Percentiles rank a stretch among this genome's conserved stretches.
phyloP scores from a whole-genome alignment of 495 filamentous ascomycete species.

The Aspergillus heteromorphus region DNA sequence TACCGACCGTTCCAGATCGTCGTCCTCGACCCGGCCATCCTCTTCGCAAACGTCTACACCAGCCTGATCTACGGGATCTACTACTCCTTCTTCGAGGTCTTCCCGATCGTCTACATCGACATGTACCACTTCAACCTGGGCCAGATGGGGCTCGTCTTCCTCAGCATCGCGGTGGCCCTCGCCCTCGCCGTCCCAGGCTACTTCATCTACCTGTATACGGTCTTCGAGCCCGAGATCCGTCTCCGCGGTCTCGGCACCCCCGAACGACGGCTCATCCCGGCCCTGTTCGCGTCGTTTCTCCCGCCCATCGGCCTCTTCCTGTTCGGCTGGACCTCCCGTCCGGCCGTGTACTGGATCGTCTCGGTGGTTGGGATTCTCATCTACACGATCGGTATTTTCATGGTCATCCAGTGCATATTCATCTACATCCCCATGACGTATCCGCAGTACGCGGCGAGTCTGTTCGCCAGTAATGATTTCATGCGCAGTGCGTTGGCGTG shows the following conservation, averaged over 20 bases:
- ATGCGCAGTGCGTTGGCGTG: slow-evolving; percentile 41
- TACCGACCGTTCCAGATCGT: slow-evolving; percentile 60
- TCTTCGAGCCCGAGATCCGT: slow-evolving; percentile 5
- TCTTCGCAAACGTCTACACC: slow-evolving; percentile 59
- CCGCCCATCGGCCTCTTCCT: slow-evolving; percentile 56
- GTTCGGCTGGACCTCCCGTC: slow-evolving; percentile 55
- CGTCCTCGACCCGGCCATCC: slow-evolving; percentile 56
- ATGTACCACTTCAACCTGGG: slow-evolving; percentile 59
- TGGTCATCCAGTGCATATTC: slow-evolving; percentile 52
- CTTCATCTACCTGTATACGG: slow-evolving; percentile 29
- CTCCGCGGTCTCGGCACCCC: not conserved
- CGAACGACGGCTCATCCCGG: slow-evolving; percentile 51
- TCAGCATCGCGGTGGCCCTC: slow-evolving; percentile 54
- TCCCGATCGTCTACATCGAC: slow-evolving; percentile 64
- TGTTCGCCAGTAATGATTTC: slow-evolving; percentile 50
- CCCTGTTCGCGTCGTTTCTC: slow-evolving; percentile 47
- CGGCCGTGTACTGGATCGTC: slow-evolving; percentile 57
- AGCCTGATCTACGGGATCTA: slow-evolving; percentile 62
- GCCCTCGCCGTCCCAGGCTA: slow-evolving; percentile 42
- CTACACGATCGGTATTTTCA: slow-evolving; percentile 40
- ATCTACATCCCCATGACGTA: slow-evolving; percentile 49
- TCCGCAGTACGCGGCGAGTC: slow-evolving; percentile 47
- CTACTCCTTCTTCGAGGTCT: slow-evolving; percentile 69
- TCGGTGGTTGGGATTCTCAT: slow-evolving; percentile 56
- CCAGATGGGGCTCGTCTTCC: slow-evolving; percentile 59